Percentiles rank a stretch among this genome's conserved stretches.
Evolutionary conservation across 352 stramenopile genomes (phyloP).

Genomic region (Phytophthora nicotianae): DNA sequence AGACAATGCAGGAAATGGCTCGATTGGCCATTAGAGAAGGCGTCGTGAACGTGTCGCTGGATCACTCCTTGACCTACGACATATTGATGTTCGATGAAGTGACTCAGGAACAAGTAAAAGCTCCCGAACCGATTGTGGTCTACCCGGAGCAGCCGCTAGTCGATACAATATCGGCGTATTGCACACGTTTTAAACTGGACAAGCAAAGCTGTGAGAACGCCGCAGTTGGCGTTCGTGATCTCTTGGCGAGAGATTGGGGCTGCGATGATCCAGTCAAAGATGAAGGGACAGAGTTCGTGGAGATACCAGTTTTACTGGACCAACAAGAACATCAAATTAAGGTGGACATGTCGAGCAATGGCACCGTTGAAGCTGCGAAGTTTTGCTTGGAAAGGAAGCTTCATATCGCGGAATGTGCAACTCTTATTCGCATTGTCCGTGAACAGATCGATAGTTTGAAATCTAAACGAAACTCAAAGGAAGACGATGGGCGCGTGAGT

Average conservation of each 20-base stretch:
- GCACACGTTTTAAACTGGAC: conserved; percentile 24
- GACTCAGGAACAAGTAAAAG: conserved; percentile 17
- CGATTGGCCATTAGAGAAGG: conserved; percentile 44
- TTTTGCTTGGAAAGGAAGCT: conserved; percentile 43
- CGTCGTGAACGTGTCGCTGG: conserved; percentile 65
- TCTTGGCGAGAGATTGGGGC: conserved; percentile 54
- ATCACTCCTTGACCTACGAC: conserved; percentile 54
- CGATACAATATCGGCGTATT: conserved; percentile 42
- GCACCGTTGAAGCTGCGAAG: conserved; percentile 43
- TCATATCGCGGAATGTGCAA: conserved; percentile 32
- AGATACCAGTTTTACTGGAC: conserved; percentile 31
- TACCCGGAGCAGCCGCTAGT: conserved; percentile 43
- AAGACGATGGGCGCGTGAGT: not conserved
- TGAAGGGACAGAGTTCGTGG: conserved; percentile 15
- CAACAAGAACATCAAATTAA: conserved; percentile 22
- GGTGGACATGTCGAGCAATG: conserved; percentile 22
- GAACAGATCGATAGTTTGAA: conserved; percentile 23
- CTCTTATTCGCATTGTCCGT: conserved; percentile 36
- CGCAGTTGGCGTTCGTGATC: conserved; percentile 26
- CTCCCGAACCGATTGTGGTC: conserved; percentile 35
- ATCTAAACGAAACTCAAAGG: conserved; percentile 3
- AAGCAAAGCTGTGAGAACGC: conserved; percentile 17
- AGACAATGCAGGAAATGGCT: conserved; percentile 53
- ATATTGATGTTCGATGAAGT: conserved; percentile 27
- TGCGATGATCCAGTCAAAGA: conserved; percentile 33